These are phyloP conservation scores for Arthrobotrys iridis DNA, from an alignment of 2,329 filamentous ascomycete genomes.

Conservation along the genomic window DNA sequence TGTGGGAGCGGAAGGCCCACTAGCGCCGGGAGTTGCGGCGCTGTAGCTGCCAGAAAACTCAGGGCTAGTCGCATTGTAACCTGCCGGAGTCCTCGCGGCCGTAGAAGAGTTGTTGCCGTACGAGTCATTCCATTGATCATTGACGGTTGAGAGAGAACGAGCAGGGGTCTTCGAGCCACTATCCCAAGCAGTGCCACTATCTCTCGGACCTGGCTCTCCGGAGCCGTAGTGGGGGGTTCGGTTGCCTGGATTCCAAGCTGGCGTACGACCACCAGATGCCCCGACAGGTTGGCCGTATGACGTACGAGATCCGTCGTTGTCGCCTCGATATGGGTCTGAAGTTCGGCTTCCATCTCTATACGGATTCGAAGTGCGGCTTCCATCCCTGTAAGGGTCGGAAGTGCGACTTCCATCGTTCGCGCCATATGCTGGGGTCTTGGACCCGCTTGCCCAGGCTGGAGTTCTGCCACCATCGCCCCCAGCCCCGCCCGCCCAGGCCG, in stretches of 20 bases:
- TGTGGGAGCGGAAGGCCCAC: slow-evolving; percentile 74
- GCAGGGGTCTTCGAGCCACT: slow-evolving; percentile 80
- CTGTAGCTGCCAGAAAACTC: slow-evolving; percentile 60
- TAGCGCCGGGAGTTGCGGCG: slow-evolving; percentile 72
- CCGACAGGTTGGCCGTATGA: slow-evolving; percentile 71
- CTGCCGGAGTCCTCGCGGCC: slow-evolving; percentile 56
- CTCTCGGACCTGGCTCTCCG: slow-evolving; percentile 66
- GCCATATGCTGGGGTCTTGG: slow-evolving; percentile 72
- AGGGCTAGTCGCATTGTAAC: slow-evolving; percentile 57
- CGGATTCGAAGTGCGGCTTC: slow-evolving; percentile 59
- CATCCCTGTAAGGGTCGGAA: slow-evolving; percentile 55
- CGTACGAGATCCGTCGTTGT: slow-evolving; percentile 78
- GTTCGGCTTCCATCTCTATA: slow-evolving; percentile 53
- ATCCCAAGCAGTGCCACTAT: slow-evolving; percentile 70
- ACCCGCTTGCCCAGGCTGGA: slow-evolving; percentile 76
- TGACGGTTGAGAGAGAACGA: slow-evolving; percentile 63
- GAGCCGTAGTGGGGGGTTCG: slow-evolving; percentile 68
- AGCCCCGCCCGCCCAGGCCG: slow-evolving; percentile 67
- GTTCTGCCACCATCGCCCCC: slow-evolving; percentile 69
- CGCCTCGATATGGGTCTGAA: slow-evolving; percentile 61
- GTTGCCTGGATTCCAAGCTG: slow-evolving; percentile 80
- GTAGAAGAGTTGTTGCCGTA: slow-evolving; percentile 64
- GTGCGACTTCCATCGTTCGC: slow-evolving; percentile 61
- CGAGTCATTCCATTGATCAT: slow-evolving; percentile 70
- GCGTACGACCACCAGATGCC: slow-evolving; percentile 73